Base-by-base conservation (phyloP, 805 yeast species). In the Suhomyces vadensis region DNA sequence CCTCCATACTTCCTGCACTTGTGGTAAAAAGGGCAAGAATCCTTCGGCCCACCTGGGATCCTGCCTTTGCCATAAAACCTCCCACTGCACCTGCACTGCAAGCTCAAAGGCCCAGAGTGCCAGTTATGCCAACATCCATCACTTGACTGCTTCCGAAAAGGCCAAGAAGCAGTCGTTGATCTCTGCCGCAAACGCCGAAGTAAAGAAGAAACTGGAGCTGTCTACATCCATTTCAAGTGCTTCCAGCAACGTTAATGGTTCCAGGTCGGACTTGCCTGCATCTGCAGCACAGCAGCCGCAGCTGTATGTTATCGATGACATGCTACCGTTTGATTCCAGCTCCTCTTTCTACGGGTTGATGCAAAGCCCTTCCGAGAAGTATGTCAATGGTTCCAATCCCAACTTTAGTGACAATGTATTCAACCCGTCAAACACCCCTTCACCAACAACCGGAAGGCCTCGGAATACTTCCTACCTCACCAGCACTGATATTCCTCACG, bases 1-100 rank as follows among this genome's bases (percentile, higher is more conserved):
- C 54, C 69, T 81, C 1, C 94, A 87, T 59, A 78, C 78, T 5
- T 63, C 76, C 16, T 88, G 98, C 64, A 73, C 80, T 3, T 88
- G 96, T 69, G 82, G 83, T 8, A 74, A 79, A 51, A 71, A 74
- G 49, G 67, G 79, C 44, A 63, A 73, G 61, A 52, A 69, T 39
- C 67, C 67, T 47, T 63, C 67, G 9, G 52, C 53, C 39, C 73
- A 72, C 53, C 57, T 64, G 29, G 56, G 72, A 27, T 54, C 68
- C 41, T 69, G 74, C 48, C 53, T 53, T 33, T 72, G 76, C 52
- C 64, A 64, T 50, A 68, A 66, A 46, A 67, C 57, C 48, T 59
- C 66, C 10, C 69, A 64, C 46, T 72, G 77, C 49, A 70, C 75
- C 9, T 72, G 77, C 47, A 57, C 67, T 10, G 43, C 56, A n/a